These are phyloP conservation scores for Hanseniaspora taiwanica DNA, from an alignment of 805 yeast species.

Conservation along the genomic window DNA sequence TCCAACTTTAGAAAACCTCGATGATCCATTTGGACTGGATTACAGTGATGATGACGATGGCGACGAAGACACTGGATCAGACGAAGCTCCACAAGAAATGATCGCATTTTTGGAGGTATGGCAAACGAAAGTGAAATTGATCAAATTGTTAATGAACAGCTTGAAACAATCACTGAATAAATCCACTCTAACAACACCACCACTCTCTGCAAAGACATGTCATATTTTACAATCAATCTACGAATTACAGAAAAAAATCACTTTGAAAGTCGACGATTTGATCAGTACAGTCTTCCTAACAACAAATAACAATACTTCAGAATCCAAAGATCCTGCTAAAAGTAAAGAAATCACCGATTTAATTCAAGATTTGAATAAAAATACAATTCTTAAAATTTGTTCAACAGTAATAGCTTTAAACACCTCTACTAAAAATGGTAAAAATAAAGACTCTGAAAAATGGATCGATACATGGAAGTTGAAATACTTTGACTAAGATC, in stretches of 20 bases:
- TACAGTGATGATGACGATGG: slow-evolving; percentile 23
- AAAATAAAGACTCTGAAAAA: slow-evolving; percentile 8
- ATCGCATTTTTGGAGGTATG: slow-evolving; percentile 33
- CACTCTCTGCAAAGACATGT: not conserved
- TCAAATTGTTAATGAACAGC: slow-evolving; percentile 35
- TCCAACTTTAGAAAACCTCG: slow-evolving; percentile 33
- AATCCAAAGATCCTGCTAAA: slow-evolving; percentile 23
- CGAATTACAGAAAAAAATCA: slow-evolving; percentile 29
- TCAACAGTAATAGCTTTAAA: slow-evolving; percentile 1
- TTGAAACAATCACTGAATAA: not conserved
- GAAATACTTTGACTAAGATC: slow-evolving; percentile 17
- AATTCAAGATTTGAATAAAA: not conserved
- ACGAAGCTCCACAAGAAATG: slow-evolving; percentile 20
- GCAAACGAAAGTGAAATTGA: slow-evolving; percentile 31
- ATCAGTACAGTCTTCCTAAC: slow-evolving; percentile 41
- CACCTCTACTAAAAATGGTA: slow-evolving; percentile 1
- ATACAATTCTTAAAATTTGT: not conserved
- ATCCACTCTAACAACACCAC: slow-evolving; percentile 1
- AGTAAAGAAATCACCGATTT: slow-evolving; percentile 11
- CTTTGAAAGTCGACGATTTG: slow-evolving; percentile 40
- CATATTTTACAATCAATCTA: slow-evolving; percentile 24
- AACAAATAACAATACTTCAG: slow-evolving; percentile 6
- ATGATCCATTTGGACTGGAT: slow-evolving; percentile 36
- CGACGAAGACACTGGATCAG: slow-evolving; percentile 20
- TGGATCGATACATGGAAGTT: slow-evolving; percentile 23